Percentiles rank a stretch among this genome's conserved stretches.
These are phyloP conservation scores for Candida railenensis DNA, from an alignment of 805 yeast species.

Conservation along the genomic window DNA sequence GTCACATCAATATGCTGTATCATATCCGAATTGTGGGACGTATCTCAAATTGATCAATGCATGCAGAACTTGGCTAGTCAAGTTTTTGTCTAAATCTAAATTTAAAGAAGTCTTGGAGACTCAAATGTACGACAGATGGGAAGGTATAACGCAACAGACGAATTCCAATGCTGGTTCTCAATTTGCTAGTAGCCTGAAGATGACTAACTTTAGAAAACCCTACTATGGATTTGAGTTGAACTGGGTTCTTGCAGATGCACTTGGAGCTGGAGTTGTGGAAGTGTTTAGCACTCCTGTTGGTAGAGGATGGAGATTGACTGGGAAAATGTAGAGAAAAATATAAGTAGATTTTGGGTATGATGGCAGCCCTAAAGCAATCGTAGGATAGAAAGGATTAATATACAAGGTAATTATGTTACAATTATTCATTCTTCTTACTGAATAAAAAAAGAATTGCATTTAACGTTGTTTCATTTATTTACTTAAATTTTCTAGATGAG, in stretches of 20 bases:
- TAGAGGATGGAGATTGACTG: constrained; percentile 57
- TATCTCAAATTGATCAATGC: constrained; percentile 43
- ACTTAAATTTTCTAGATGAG: too few relatives aligned
- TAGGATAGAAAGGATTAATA: neutral
- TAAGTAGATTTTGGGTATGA: too few relatives aligned
- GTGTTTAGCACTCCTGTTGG: constrained; percentile 55
- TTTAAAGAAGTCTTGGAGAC: constrained; percentile 45
- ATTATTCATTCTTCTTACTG: too few relatives aligned
- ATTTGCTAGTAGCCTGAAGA: constrained; percentile 14
- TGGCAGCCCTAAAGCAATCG: too few relatives aligned
- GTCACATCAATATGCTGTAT: constrained; percentile 36
- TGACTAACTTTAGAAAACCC: constrained; percentile 44
- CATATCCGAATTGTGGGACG: constrained; percentile 53
- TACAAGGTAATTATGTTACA: neutral
- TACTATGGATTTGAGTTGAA: constrained; percentile 49
- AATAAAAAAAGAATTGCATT: too few relatives aligned
- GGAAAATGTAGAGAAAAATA: constrained; percentile 31
- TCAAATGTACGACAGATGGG: constrained; percentile 45
- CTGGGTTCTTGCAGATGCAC: constrained; percentile 51
- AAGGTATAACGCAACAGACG: constrained; percentile 20
- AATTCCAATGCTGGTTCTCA: neutral
- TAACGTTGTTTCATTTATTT: neutral
- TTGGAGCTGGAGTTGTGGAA: constrained; percentile 53
- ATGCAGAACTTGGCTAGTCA: constrained; percentile 45
- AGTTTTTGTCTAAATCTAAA: constrained; percentile 31